Conservation (phyloP, 129 eudicot genomes). For the Erigeron canadensis region DNA sequence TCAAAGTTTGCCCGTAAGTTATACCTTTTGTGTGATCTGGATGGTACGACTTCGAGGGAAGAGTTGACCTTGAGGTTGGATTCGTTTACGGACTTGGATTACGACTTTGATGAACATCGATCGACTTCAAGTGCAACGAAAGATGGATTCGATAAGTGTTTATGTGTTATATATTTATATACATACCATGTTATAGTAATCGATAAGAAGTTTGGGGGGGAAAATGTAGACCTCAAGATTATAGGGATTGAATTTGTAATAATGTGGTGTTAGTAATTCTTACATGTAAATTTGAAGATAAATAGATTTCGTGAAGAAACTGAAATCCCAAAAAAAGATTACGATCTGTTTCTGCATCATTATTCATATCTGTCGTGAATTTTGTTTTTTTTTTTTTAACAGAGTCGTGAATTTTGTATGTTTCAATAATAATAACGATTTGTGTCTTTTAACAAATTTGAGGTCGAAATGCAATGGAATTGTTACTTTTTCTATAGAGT, state of each 20-base stretch:
- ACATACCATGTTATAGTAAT: constrained; percentile 23
- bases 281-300: constrained; percentile 31
- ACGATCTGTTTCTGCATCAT: too few species aligned
- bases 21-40: neutral
- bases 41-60: neutral
- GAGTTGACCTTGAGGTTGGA: neutral
- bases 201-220: constrained; percentile 13
- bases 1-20: neutral
- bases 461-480: too few species aligned
- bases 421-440: too few species aligned
- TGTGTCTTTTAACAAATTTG: too few species aligned
- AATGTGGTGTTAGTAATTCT: constrained; percentile 18
- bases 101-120: constrained; percentile 1
- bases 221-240: constrained; percentile 29
- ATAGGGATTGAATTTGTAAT: constrained; percentile 32
- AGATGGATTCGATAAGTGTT: neutral
- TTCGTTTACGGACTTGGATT: too few species aligned
- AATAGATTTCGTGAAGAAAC: constrained; percentile 33
- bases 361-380: too few species aligned
- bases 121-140: neutral
- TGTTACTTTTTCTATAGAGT: too few species aligned
- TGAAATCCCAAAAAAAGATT: constrained; percentile 33
- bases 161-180: neutral
- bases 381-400: too few species aligned
- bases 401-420: too few species aligned